A percentile compares a stretch with the other conserved stretches of the same genome.
Evolutionary conservation across 495 filamentous ascomycete species (phyloP).

Genomic region (Entonaema liquescens): DNA sequence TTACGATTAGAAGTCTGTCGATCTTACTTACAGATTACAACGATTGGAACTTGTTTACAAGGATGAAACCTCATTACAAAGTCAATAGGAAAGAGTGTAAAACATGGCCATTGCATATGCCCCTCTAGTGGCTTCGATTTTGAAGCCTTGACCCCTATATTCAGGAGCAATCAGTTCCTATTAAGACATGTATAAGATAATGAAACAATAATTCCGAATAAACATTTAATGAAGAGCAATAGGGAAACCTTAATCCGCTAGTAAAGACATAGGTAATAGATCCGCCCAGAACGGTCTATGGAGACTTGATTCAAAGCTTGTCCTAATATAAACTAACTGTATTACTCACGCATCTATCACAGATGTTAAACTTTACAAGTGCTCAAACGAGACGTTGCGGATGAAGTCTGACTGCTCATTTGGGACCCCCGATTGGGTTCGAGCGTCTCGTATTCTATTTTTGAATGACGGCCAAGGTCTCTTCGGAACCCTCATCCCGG

Average conservation of each 20-base stretch:
- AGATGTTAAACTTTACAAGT: background rate
- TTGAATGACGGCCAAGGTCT: conserved; percentile 6
- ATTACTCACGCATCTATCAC: background rate
- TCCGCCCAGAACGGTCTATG: conserved; percentile 1
- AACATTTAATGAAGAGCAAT: background rate
- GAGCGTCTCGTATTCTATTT: background rate
- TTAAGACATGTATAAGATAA: background rate
- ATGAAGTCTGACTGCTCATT: background rate
- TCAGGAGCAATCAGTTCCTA: background rate
- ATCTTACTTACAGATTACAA: background rate
- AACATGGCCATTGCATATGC: background rate
- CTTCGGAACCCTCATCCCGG: conserved; percentile 5
- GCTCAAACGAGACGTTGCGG: too few species aligned
- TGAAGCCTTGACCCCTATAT: background rate
- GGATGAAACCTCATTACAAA: conserved; percentile 1
- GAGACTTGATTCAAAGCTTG: conserved; percentile 1
- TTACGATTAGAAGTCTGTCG: background rate
- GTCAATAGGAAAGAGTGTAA: conserved; percentile 1
- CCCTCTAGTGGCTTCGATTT: background rate
- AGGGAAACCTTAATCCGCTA: background rate
- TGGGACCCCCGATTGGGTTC: background rate
- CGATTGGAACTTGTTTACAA: background rate
- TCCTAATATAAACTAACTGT: background rate
- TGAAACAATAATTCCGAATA: background rate
- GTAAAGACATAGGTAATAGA: background rate